Base-by-base conservation (phyloP, 495 filamentous ascomycete species). In the Neurospora sublineolata region DNA sequence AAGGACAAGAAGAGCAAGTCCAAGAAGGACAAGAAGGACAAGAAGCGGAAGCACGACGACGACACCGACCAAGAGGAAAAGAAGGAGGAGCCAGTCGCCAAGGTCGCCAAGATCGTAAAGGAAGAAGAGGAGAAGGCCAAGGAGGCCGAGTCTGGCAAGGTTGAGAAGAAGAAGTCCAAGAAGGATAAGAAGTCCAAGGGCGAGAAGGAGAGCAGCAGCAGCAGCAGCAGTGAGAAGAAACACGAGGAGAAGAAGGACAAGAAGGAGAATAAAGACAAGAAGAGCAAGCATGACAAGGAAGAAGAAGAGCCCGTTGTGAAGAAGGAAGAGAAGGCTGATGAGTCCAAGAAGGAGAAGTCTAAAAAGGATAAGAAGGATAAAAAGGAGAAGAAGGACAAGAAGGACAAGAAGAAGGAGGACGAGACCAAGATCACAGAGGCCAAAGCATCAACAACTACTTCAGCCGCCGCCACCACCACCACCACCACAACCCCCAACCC, bases 301-400 rank as follows among this genome's bases (percentile, higher is more conserved):
- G 70, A 73, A 44, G 41, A 73, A 44, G 41, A 67, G 23, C 68
- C 44, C n/a, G 38, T 8, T 27, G 16, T 68, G 23, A 36, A 37
- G 38, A 67, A 37, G 23, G 39, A n/a, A 38, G 10, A 37, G 67
- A 18, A 36, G 30, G 4, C 33, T 27, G 69, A 76, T n/a, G 68
- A 73, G 70, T n/a, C n/a, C 42, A 67, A 72, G 33, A 44, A 68
- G 20, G 42, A 36, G n/a, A n/a, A 70, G 30, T 37, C 20, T 30
- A 74, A 75, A 68, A 74, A 73, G 58, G 64, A 70, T 18, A 69
- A 69, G 30, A 64, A 69, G 20, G 60, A 20, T 23, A 74, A 75
- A 37, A 73, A 74, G 36, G 69, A 73, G 1, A 74, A 75, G 23
- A 71, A 67, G 11, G 64, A 70, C 2, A 74, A 70, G 44, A 70